These are phyloP conservation scores for Parathielavia appendiculata DNA, from an alignment of 495 filamentous ascomycete species.

Conservation along the genomic window DNA sequence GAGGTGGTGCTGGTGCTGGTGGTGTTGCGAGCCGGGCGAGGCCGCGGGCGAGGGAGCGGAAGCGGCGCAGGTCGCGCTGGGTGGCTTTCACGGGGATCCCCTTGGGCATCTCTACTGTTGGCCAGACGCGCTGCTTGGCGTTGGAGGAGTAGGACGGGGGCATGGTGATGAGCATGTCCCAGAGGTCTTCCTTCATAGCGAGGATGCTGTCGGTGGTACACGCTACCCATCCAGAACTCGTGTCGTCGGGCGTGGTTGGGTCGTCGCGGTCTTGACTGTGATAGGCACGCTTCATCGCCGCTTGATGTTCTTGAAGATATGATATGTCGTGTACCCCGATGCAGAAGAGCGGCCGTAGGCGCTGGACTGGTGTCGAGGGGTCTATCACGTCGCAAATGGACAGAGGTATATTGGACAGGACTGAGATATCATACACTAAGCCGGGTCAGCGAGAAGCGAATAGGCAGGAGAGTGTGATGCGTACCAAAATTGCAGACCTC, in stretches of 20 bases:
- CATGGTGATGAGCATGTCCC: conserved; percentile 79
- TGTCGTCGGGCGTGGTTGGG: conserved; percentile 36
- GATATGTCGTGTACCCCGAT: conserved; percentile 91
- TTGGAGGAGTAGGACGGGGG: conserved; percentile 52
- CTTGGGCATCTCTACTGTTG: conserved; percentile 60
- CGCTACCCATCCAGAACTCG: conserved; percentile 74
- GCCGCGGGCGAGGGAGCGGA: conserved; percentile 62
- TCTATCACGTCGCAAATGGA: conserved; percentile 61
- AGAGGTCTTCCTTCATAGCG: conserved; percentile 74
- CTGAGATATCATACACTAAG: conserved; percentile 86
- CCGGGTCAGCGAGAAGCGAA: conserved; percentile 9
- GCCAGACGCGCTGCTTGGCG: conserved; percentile 63
- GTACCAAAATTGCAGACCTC: conserved; percentile 82
- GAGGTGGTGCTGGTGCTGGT: conserved; percentile 20
- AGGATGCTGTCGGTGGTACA: conserved; percentile 93
- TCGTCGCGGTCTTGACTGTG: conserved; percentile 24
- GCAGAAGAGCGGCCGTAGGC: conserved; percentile 81
- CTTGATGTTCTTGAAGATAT: conserved; percentile 55
- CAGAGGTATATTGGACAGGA: conserved; percentile 72
- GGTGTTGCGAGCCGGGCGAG: conserved; percentile 49
- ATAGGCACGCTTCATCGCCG: conserved; percentile 30
- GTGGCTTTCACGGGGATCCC: conserved; percentile 72
- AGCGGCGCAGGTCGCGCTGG: conserved; percentile 82
- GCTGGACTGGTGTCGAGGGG: conserved; percentile 51
- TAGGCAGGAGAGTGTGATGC: conserved; percentile 10